Evolutionary conservation across 2,329 filamentous ascomycete species (phyloP), one percentile per base, ranked within the genome.

Genomic region (Polytolypa hystricis): DNA sequence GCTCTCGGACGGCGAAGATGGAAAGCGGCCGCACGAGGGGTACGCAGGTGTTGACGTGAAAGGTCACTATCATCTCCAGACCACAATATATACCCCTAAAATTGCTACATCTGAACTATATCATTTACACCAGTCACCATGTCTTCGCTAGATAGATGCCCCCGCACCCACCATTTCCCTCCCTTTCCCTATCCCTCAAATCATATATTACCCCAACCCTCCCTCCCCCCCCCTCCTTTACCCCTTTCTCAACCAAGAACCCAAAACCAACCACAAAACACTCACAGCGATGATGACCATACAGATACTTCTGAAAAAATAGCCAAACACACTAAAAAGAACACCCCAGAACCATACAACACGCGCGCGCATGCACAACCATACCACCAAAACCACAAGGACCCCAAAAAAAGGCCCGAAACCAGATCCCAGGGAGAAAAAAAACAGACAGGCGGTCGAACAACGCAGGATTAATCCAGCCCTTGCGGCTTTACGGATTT

Each of bases 1-100:
- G 84, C 10, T 77, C 84, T 3, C 69, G 82, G 47, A 87, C 83
- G 3, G 84, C 84, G 10, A 91, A 87, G 64, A 87, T 89, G 77
- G 79, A 85, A 53, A 61, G 52, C 31, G 61, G 66, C 25, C 74
- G 67, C 50, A 72, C 72, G 9, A 85, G 81, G 50, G 82, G 82
- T 0, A 85, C 82, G 3, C 72, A 76, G 31, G 48, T 73, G 5
- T 46, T 65, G 34, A 47, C 37, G 35, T 60, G 47, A 57, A 42
- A 35, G 23, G 6, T 27, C 30, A 23, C 20, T 37, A 16, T 21
- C 32, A 32, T 18, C 18, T 30, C 10, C 28, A 21, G 21, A 4
- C 33, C n/a, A 36, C 15, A 30, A 7, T 23, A 26, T 9, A 30
- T 34, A 21, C 17, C 17, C 30, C 5, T 19, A 18, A 12, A 26